Base-by-base conservation (phyloP, 768 basidiomycete genomes). In the Gymnopilus junonius region DNA sequence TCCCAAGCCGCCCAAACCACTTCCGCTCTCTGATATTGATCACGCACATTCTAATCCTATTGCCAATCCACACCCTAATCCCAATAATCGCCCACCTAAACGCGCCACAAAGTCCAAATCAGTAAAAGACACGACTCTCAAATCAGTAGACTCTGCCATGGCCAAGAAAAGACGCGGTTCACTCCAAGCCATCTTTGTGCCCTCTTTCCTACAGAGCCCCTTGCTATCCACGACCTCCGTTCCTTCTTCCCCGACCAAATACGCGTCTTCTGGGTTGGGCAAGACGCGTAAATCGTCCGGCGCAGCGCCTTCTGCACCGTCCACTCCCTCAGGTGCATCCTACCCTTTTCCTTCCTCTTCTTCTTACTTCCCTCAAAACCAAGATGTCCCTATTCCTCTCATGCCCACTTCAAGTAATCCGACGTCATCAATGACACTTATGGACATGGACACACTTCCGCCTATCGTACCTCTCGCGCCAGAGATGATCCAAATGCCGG, bases 81-180 rank as follows among this genome's bases (percentile, higher is more conserved):
- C 55, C 15, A 21, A 31, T 15, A 34, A 61, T 54, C 59, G 39
- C 57, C 59, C 53, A 59, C 56, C 12, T 54, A 55, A 51, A 37
- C 55, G 51, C 51, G 34, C 32, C 51, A 59, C 56, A 58, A 65
- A 63, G 71, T 70, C 59, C 65, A 42, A 56, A 34, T 63, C 67
- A 29, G 48, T 48, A 35, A 51, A 51, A 32, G 48, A 51, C 40
- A 25, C 63, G 67, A 64, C 69, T 56, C 63, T 69, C 64, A 61
- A 42, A 15, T 39, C 60, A 51, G 50, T 54, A 53, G 48, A 35
- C 37, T 46, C 43, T 37, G 20, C 27, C 27, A 58, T 67, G 65
- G 82, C 83, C 80, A 73, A 80, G 48, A 82, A 78, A 74, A 83
- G 81, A 73, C 83, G 83, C 55, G 81, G 81, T 51, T 87, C 86